phyloP scores from a whole-genome alignment of 306 rosid genomes.

The Prunus mongolica region DNA sequence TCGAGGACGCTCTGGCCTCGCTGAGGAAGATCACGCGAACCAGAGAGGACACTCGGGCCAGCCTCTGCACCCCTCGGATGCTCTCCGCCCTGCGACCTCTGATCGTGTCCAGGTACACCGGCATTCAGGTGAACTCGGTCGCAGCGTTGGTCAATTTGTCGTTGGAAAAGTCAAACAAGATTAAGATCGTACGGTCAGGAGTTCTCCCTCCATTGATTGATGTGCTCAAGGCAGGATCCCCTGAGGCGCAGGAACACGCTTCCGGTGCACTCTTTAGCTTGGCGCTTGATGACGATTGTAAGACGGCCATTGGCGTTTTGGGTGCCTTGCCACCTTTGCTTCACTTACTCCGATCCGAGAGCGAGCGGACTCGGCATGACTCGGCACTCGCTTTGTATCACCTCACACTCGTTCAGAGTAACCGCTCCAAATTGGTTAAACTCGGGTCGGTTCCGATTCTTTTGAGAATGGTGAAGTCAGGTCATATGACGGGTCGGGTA shows the following conservation, averaged over 20 bases:
- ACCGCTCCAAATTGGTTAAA: slow-evolving; percentile 67
- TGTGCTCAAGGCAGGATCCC: slow-evolving; percentile 52
- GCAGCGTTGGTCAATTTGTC: slow-evolving; percentile 82
- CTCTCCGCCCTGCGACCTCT: slow-evolving; percentile 48
- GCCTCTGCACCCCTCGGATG: slow-evolving; percentile 45
- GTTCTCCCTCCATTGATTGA: slow-evolving; percentile 72
- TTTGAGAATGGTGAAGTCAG: slow-evolving; percentile 51
- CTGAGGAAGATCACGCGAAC: slow-evolving; percentile 57
- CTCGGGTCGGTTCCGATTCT: slow-evolving; percentile 59
- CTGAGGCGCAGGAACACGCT: slow-evolving; percentile 85
- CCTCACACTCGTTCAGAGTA: slow-evolving; percentile 67
- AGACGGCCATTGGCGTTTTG: slow-evolving; percentile 77
- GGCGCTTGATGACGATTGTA: slow-evolving; percentile 67
- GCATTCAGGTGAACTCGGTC: slow-evolving; percentile 63
- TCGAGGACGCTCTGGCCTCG: slow-evolving; percentile 56
- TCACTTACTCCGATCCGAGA: slow-evolving; percentile 49
- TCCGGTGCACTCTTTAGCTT: slow-evolving; percentile 78
- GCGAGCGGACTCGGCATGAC: slow-evolving; percentile 80
- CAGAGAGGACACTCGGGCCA: slow-evolving; percentile 51
- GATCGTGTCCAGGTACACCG: slow-evolving; percentile 41
- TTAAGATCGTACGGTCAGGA: slow-evolving; percentile 88
- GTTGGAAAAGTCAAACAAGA: slow-evolving; percentile 56
- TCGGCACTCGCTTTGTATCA: slow-evolving; percentile 78
- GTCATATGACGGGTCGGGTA: slow-evolving; percentile 53
- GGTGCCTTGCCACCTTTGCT: slow-evolving; percentile 78